These are phyloP conservation scores for Aspergillus tamarii DNA, from an alignment of 2,329 filamentous ascomycete species.

Conservation along the genomic window DNA sequence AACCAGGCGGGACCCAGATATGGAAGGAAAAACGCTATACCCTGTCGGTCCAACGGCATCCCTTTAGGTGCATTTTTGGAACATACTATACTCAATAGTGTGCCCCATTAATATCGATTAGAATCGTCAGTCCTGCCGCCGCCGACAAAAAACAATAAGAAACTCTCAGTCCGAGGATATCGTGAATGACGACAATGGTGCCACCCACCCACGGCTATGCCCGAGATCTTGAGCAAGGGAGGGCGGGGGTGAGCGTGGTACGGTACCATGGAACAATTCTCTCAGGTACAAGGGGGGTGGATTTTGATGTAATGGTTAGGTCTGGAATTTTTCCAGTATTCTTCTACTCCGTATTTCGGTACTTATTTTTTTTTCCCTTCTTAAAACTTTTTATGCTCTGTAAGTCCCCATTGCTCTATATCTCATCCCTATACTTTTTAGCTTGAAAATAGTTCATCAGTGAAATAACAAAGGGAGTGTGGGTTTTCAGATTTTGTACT, in stretches of 20 bases:
- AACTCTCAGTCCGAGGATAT: constrained; percentile 5
- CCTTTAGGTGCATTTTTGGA: constrained; percentile 6
- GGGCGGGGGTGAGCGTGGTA: constrained; percentile 27
- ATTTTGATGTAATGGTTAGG: background rate
- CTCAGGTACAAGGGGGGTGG: constrained; percentile 17
- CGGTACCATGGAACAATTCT: constrained; percentile 27
- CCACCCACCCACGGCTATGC: constrained; percentile 28
- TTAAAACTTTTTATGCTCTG: background rate
- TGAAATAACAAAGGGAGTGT: background rate
- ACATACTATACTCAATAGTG: constrained; percentile 13
- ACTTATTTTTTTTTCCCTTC: constrained; percentile 9
- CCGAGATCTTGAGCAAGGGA: constrained; percentile 32
- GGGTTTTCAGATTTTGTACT: constrained; percentile 16
- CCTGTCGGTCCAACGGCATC: background rate
- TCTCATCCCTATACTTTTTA: background rate
- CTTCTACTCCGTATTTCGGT: constrained; percentile 11
- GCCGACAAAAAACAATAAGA: constrained; percentile 6
- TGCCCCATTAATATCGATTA: constrained; percentile 2
- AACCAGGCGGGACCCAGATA: background rate
- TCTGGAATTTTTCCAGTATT: constrained; percentile 2
- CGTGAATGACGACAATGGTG: constrained; percentile 22
- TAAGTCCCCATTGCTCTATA: background rate
- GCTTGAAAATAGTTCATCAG: background rate
- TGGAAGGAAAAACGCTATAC: background rate
- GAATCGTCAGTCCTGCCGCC: constrained; percentile 1